Evolutionary conservation across 2,329 filamentous ascomycete genomes (phyloP), one percentile per base, ranked within the genome.

Genomic region (Neonectria coccinea): DNA sequence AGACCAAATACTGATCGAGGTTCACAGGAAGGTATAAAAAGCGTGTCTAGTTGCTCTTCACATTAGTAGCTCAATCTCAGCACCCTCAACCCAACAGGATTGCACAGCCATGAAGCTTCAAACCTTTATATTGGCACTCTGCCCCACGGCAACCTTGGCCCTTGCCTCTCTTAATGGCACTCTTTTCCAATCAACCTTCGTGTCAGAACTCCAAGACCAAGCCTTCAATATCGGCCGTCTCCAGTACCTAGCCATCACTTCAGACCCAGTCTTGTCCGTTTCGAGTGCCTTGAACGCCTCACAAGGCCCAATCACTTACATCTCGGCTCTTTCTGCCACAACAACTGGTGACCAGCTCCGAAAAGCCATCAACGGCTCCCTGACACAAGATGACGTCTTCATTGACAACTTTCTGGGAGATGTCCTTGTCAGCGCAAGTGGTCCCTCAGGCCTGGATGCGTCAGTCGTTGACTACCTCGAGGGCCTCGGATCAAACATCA

Each of bases 301-400:
- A 12, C 25, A 50, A 31, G 47, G 47, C 8, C 47, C 25, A 31
- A 14, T 27, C 22, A 50, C 47, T 9, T 27, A 50, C 25, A 50
- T 50, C 47, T 50, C 47, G 8, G 47, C 27, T 16, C 47, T 27
- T 16, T 29, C 10, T 27, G 25, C 4, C 8, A n/a, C 25, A 3
- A 27, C 27, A n/a, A 50, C 47, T 10, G 16, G 47, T 9, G 47
- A 27, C 22, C 11, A 50, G 11, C 47, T 50, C 3, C 6, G 18
- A 27, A 4, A 29, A 2, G 16, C 14, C 25, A 27, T 50, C 27
- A 16, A 50, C 2, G 11, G 25, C 16, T 50, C 22, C 47, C n/a
- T 50, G 11, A 27, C 25, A 12, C 11, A 50, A n/a, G 47, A 50
- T n/a, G 47, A 50, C 16, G 25, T 50, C 22, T 50, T 50, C 47